Percentiles rank a stretch among this genome's conserved stretches.
phyloP scores from a whole-genome alignment of 176 grass and related monocot genomes.

The Oryza coarctata region DNA sequence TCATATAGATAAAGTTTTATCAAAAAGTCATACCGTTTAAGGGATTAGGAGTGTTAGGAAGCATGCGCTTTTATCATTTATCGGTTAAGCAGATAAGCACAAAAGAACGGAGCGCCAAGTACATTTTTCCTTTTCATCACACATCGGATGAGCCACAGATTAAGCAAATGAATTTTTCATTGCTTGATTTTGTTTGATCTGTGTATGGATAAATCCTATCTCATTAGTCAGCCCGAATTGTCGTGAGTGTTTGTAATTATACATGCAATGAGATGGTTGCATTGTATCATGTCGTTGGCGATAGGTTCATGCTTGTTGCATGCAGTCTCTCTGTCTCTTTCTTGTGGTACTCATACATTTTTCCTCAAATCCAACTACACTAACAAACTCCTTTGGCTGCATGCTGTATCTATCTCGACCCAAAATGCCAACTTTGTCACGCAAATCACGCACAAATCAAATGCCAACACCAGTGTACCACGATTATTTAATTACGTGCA shows the following conservation, averaged over 20 bases:
- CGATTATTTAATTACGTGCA: background rate
- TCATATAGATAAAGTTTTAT: no score
- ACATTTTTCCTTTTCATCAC: no score
- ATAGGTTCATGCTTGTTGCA: background rate
- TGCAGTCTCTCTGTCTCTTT: background rate
- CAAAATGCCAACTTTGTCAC: background rate
- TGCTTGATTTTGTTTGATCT: background rate
- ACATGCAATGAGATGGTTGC: background rate
- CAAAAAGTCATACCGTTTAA: no score
- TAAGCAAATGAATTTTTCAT: background rate
- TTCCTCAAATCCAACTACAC: background rate
- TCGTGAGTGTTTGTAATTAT: background rate
- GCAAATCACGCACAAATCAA: conserved; percentile 15
- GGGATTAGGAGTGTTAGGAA: no score
- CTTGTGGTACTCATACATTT: background rate
- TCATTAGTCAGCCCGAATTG: background rate
- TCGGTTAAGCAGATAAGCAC: no score
- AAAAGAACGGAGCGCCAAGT: no score
- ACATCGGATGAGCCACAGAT: no score
- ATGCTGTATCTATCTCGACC: background rate
- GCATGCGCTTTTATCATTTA: no score
- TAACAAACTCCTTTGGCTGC: conserved; percentile 15
- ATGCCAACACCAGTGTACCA: background rate
- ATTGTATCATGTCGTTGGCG: background rate
- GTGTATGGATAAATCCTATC: background rate